These are phyloP conservation scores for Ramularia endophylla DNA, from an alignment of 2,329 filamentous ascomycete species.

Conservation along the genomic window DNA sequence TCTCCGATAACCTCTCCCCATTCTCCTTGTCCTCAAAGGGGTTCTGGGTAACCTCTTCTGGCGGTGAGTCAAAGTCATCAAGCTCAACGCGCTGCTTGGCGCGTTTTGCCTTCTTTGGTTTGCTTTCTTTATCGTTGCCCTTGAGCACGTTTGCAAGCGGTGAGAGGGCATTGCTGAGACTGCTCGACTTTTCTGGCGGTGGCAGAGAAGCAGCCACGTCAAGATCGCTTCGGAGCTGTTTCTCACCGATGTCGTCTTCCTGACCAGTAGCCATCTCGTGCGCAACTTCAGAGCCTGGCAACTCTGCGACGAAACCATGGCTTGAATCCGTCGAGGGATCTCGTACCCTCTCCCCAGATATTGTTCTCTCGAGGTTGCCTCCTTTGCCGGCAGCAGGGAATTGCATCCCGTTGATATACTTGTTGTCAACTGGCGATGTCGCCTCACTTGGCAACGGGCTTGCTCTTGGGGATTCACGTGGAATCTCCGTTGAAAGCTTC, in stretches of 20 bases:
- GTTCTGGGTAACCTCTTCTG: conserved; percentile 38
- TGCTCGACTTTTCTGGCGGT: conserved; percentile 10
- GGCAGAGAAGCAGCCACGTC: conserved; percentile 7
- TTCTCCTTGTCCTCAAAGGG: conserved; percentile 35
- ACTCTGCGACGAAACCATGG: conserved; percentile 30
- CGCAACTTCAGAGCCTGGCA: conserved; percentile 33
- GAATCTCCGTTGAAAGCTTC: conserved; percentile 26
- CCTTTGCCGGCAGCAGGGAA: conserved; percentile 8
- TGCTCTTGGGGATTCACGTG: conserved; percentile 18
- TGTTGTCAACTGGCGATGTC: conserved; percentile 19
- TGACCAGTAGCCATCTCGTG: conserved; percentile 39
- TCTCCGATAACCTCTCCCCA: conserved; percentile 56
- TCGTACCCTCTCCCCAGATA: conserved; percentile 5
- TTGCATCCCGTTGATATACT: conserved; percentile 7
- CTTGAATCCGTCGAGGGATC: conserved; percentile 9
- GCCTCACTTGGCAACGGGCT: conserved; percentile 20
- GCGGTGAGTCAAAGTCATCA: conserved; percentile 61
- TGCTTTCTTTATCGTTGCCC: conserved; percentile 36
- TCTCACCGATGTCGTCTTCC: conserved; percentile 29
- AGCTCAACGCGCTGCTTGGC: conserved; percentile 60
- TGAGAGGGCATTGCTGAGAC: conserved; percentile 21
- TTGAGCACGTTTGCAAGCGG: conserved; percentile 41
- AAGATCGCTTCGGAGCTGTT: conserved; percentile 4
- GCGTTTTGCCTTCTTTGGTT: conserved; percentile 52
- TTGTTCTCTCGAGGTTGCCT: conserved; percentile 22